Base-by-base conservation (phyloP, 2,329 filamentous ascomycete species). In the Gliomastix tumulicola region DNA sequence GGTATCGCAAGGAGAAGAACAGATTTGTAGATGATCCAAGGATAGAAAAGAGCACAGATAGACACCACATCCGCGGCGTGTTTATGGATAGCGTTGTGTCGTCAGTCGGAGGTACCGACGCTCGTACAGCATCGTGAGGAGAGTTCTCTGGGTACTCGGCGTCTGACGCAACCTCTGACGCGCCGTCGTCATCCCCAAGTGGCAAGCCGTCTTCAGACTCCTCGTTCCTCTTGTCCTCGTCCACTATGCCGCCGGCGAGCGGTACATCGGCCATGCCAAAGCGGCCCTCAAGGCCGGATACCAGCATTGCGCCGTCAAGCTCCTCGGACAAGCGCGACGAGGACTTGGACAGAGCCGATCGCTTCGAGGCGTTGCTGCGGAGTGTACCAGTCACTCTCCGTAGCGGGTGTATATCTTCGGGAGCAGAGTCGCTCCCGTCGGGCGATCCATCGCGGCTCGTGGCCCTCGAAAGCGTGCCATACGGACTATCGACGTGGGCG, bases 1-100 rank as follows among this genome's bases (percentile, higher is more conserved):
- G 88, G 69, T 92, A 94, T 74, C 88, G 76, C 55, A 94, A 68
- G 23, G 86, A 89, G 66, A 94, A 94, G 65, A 94, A 92, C 28
- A 94, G 65, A 57, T 92, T 92, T 23, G 84, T 88, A 3, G 84
- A 84, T 32, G 86, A 90, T 42, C 87, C 87, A 27, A 88, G 73
- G 25, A 92, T 70, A 8, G 86, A 82, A 57, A 92, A 92, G 9
- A 92, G 54, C 23, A 86, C 71, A n/a, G 85, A 88, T 15, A 92
- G 59, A 21, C 70, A 70, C 87, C 86, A 92, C 86, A 92, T 92
- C 37, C 87, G 84, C 25, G 86, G 86, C 6, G 86, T 90, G 58
- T 86, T 88, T 53, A 92, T 88, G 8, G 85, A 90, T n/a, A 90
- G 63, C 4, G 77, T 71, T 13, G 73, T 79, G 52, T 92, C 78